phyloP scores from a whole-genome alignment of 768 basidiomycete species.

The Hirschioporus abietinus region DNA sequence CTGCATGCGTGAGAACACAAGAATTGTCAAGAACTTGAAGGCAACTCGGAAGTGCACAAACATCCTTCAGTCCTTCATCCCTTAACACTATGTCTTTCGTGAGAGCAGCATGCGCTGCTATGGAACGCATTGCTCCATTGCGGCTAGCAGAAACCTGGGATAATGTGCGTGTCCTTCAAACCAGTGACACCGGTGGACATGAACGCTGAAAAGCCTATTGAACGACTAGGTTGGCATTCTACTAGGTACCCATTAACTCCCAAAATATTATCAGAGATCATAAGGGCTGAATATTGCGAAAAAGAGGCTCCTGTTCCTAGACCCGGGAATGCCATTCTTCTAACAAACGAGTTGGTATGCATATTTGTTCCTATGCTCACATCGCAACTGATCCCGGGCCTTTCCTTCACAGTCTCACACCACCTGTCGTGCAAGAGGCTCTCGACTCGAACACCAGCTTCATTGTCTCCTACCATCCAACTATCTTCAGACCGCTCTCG shows the following conservation, averaged over 20 bases:
- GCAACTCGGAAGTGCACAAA: too few relatives aligned
- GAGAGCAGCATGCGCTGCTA: constrained; percentile 55
- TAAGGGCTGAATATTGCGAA: constrained; percentile 8
- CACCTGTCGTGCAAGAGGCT: constrained; percentile 66
- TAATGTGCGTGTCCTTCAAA: constrained; percentile 61
- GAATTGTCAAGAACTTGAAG: too few relatives aligned
- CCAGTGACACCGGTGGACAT: constrained; percentile 5
- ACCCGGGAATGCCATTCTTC: constrained; percentile 44
- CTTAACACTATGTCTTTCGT: constrained; percentile 24
- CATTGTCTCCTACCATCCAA: constrained; percentile 81
- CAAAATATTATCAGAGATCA: constrained; percentile 7
- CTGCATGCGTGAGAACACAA: background rate
- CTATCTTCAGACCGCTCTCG: constrained; percentile 71
- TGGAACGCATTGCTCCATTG: constrained; percentile 85
- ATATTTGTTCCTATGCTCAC: background rate
- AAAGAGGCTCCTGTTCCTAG: constrained; percentile 49
- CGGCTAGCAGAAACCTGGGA: constrained; percentile 89
- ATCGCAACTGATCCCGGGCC: constrained; percentile 8
- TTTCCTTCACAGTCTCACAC: constrained; percentile 53
- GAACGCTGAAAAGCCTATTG: constrained; percentile 5
- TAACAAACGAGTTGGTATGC: constrained; percentile 63
- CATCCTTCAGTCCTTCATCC: too few relatives aligned
- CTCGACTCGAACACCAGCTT: constrained; percentile 53
- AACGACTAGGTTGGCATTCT: constrained; percentile 60
- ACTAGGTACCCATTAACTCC: constrained; percentile 42